phyloP scores from a whole-genome alignment of 441 rosid species.

The Euphorbia schlechtendalii region DNA sequence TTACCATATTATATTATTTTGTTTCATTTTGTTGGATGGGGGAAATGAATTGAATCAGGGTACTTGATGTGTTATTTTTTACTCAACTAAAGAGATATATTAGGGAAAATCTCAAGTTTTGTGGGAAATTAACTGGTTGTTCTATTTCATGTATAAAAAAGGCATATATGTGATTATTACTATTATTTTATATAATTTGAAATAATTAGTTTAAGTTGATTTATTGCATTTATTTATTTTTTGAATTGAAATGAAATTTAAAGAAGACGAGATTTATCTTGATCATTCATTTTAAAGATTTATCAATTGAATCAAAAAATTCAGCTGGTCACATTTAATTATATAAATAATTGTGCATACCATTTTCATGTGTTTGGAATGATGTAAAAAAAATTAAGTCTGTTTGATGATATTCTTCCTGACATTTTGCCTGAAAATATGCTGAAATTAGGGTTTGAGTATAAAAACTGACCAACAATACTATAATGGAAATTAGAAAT shows the following conservation, averaged over 20 bases:
- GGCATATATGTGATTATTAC: not conserved
- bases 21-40: not conserved
- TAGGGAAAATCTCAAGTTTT: constrained; percentile 14
- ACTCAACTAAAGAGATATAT: constrained; percentile 7
- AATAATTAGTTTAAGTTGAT: not conserved
- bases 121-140: constrained; percentile 5
- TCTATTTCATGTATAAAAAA: constrained; percentile 10
- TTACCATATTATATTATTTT: not conserved
- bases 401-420: no score
- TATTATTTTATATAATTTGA: constrained; percentile 10
- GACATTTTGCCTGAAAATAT: constrained; percentile 4
- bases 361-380: not conserved
- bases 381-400: no score
- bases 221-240: no score
- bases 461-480: not conserved
- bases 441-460: constrained; percentile 8
- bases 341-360: not conserved
- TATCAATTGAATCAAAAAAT: no score
- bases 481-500: not conserved
- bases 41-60: constrained; percentile 1
- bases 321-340: no score
- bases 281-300: no score
- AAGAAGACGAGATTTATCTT: no score
- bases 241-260: no score
- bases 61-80: constrained; percentile 17